phyloP scores from a whole-genome alignment of 805 yeast species.

The Yamadazyma nakazawae region DNA sequence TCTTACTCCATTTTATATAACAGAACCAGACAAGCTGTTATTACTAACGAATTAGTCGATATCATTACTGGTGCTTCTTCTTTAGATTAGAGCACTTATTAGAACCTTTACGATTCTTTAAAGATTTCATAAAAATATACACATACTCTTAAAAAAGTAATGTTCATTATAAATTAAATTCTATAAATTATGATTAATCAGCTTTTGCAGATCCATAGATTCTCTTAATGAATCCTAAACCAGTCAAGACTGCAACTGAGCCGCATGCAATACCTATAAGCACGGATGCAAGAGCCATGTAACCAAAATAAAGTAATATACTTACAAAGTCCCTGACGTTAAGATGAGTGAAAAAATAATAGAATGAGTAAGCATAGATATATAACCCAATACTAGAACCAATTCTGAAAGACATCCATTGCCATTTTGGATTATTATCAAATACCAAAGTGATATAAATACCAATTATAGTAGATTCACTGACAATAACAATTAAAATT shows the following conservation, averaged over 20 bases:
- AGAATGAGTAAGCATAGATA: conserved; percentile 62
- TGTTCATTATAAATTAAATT: not conserved
- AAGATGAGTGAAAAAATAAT: conserved; percentile 58
- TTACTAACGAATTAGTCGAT: conserved; percentile 98
- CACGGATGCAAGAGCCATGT: conserved; percentile 61
- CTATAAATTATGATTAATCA: conserved; percentile 33
- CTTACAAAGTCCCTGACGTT: conserved; percentile 67
- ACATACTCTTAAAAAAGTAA: conserved; percentile 1
- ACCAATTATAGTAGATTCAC: conserved; percentile 70
- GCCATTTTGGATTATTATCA: conserved; percentile 65
- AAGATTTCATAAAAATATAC: conserved; percentile 1
- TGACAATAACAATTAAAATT: conserved; percentile 57
- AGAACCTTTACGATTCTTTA: conserved; percentile 4
- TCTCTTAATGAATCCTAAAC: conserved; percentile 60
- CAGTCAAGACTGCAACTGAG: conserved; percentile 65
- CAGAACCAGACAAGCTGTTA: conserved; percentile 99
- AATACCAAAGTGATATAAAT: conserved; percentile 57
- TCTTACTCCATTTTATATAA: conserved; percentile 95
- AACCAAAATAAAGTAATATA: conserved; percentile 63
- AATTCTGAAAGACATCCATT: conserved; percentile 74
- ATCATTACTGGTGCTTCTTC: conserved; percentile 99
- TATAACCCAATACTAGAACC: conserved; percentile 72
- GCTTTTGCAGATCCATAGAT: conserved; percentile 58
- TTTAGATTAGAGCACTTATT: conserved; percentile 57
- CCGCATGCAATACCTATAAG: conserved; percentile 72